Conservation (phyloP, 345 rosid species). For the Hibiscus mutabilis region DNA sequence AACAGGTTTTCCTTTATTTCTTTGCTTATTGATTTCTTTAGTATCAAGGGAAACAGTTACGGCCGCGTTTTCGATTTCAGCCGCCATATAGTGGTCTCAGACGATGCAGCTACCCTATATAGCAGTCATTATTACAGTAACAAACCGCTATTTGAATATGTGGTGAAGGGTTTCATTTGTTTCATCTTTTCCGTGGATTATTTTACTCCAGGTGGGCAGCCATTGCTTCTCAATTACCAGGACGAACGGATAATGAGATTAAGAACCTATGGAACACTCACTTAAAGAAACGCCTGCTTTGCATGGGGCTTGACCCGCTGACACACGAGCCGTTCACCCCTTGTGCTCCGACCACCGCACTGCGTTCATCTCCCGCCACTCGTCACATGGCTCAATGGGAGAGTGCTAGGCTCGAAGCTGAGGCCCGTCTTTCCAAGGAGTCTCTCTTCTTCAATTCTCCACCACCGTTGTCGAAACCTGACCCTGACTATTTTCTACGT, state of each 20-base stretch:
- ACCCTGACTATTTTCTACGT: conserved; percentile 63
- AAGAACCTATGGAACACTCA: conserved; percentile 99
- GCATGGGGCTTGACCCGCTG: conserved; percentile 81
- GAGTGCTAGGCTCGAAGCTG: conserved; percentile 95
- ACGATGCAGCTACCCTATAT: too few species aligned
- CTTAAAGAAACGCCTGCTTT: conserved; percentile 71
- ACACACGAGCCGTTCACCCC: conserved; percentile 64
- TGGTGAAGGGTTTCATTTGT: background rate
- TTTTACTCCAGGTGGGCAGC: conserved; percentile 73
- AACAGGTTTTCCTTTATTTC: conserved; percentile 48
- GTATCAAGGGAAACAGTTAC: background rate
- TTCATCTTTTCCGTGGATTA: background rate
- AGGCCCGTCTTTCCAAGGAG: conserved; percentile 77
- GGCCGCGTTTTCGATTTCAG: too few species aligned
- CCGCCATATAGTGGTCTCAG: too few species aligned
- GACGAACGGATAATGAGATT: conserved; percentile 95
- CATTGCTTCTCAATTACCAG: conserved; percentile 90
- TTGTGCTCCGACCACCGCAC: conserved; percentile 29
- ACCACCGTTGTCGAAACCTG: conserved; percentile 19
- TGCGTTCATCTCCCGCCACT: conserved; percentile 47
- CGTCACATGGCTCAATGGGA: conserved; percentile 99
- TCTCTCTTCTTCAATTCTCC: conserved; percentile 45
- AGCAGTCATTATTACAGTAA: background rate
- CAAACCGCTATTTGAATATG: conserved; percentile 33
- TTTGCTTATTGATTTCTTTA: background rate